These are phyloP conservation scores for Sporothrix variecibatus DNA, from an alignment of 2,329 filamentous ascomycete genomes.

Conservation along the genomic window DNA sequence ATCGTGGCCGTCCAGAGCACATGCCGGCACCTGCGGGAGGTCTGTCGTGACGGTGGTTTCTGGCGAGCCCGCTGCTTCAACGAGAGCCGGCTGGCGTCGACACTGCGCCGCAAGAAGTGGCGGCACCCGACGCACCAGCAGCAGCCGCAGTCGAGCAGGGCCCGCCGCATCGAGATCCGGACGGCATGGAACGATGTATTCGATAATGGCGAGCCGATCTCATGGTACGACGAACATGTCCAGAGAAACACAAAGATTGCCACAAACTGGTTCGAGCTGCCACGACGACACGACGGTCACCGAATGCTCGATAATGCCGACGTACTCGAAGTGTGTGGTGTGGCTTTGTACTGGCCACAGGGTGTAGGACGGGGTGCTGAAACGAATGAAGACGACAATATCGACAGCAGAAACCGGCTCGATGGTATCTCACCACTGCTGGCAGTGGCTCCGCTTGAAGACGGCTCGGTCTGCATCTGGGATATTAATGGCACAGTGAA, in stretches of 20 bases:
- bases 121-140: not conserved
- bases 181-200: conserved; percentile 74
- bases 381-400: not conserved
- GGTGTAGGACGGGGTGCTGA: conserved; percentile 37
- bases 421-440: conserved; percentile 47
- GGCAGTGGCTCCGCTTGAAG: conserved; percentile 77
- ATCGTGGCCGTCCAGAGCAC: conserved; percentile 70
- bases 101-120: conserved; percentile 42
- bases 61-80: conserved; percentile 79
- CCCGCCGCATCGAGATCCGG: conserved; percentile 65
- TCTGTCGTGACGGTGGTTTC: conserved; percentile 72
- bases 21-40: conserved; percentile 63
- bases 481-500: conserved; percentile 63
- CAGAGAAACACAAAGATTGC: conserved; percentile 75
- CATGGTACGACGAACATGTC: conserved; percentile 89
- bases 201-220: conserved; percentile 63
- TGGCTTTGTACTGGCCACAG: conserved; percentile 65
- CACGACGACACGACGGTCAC: conserved; percentile 46
- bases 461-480: conserved; percentile 88
- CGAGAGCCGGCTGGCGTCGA: conserved; percentile 65
- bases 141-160: conserved; percentile 24
- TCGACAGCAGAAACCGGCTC: not conserved
- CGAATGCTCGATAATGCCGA: conserved; percentile 40
- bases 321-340: conserved; percentile 68
- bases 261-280: conserved; percentile 74